Percentiles rank a stretch among this genome's conserved stretches.
Evolutionary conservation across 768 basidiomycete genomes (phyloP).

Genomic region (Suillus sp.): DNA sequence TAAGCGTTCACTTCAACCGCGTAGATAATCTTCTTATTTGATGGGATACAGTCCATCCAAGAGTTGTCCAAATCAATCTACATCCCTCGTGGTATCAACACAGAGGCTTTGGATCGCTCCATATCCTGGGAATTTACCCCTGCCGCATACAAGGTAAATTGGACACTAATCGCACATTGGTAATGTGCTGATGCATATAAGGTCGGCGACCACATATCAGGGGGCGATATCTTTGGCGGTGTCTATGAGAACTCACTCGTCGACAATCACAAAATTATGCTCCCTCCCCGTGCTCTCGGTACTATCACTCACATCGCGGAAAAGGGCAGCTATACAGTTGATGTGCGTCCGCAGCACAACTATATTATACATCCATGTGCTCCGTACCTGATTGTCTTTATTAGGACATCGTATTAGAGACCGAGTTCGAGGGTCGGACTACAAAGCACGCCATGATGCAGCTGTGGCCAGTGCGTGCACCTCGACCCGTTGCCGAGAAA

Average conservation of each 20-base stretch:
- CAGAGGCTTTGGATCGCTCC: constrained; percentile 85
- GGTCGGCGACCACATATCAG: constrained; percentile 97
- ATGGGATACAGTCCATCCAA: constrained; percentile 71
- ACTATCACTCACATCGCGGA: constrained; percentile 93
- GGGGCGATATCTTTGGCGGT: constrained; percentile 93
- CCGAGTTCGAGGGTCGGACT: constrained; percentile 94
- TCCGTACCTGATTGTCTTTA: constrained; percentile 10
- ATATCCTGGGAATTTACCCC: constrained; percentile 97
- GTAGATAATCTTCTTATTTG: constrained; percentile 15
- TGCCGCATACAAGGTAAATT: constrained; percentile 67
- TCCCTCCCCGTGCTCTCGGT: constrained; percentile 90
- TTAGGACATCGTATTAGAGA: constrained; percentile 94
- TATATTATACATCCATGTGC: constrained; percentile 1
- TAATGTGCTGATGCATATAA: constrained; percentile 31
- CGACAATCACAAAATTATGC: constrained; percentile 96
- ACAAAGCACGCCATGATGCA: constrained; percentile 97
- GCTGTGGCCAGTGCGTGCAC: constrained; percentile 98
- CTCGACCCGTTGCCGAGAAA: constrained; percentile 95
- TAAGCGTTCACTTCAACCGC: constrained; percentile 39
- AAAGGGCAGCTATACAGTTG: constrained; percentile 89
- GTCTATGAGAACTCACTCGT: constrained; percentile 98
- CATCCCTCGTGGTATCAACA: constrained; percentile 98
- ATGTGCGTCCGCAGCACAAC: constrained; percentile 53
- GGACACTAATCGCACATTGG: constrained; percentile 2
- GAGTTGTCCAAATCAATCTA: constrained; percentile 98